These are phyloP conservation scores for Gonium pectorale DNA, from an alignment of 139 green algal species.

Conservation along the genomic window DNA sequence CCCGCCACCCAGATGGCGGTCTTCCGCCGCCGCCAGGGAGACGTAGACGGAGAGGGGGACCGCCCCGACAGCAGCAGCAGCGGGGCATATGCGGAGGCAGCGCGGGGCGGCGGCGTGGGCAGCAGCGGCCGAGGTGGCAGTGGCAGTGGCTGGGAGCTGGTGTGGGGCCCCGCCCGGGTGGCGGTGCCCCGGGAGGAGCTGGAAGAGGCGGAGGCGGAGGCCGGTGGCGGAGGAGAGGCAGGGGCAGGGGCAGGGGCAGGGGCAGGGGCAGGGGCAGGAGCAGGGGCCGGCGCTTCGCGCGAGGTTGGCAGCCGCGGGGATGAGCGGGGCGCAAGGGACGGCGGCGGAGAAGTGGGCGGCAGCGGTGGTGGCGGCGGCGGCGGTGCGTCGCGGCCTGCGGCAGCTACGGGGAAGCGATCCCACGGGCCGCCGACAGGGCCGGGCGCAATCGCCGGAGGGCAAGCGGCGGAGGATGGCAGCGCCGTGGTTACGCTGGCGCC, in stretches of 20 bases:
- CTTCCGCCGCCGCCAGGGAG: constrained; percentile 2
- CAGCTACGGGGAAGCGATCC: too few relatives aligned
- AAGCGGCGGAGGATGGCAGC: too few relatives aligned
- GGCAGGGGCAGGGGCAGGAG: background rate
- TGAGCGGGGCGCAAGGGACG: background rate
- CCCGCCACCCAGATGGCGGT: constrained; percentile 49
- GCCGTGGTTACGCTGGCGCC: too few relatives aligned
- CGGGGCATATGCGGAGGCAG: background rate
- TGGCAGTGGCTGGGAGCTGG: constrained; percentile 9
- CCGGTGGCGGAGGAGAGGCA: background rate
- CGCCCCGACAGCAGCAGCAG: background rate
- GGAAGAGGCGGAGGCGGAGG: constrained; percentile 15
- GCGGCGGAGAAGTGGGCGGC: background rate
- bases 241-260: too few relatives aligned
- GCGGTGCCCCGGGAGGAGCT: constrained; percentile 33
- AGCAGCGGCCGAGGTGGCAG: background rate
- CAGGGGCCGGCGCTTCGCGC: background rate
- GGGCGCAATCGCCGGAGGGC: too few relatives aligned
- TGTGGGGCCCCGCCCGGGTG: constrained; percentile 25
- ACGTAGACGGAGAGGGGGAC: background rate
- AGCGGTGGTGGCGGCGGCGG: background rate
- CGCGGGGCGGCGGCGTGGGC: background rate
- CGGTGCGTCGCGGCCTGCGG: background rate
- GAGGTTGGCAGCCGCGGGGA: background rate
- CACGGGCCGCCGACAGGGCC: too few relatives aligned